A percentile compares a stretch with the other conserved stretches of the same genome.
Conservation (phyloP, 2,329 filamentous ascomycete species). For the Didymellaceae sp. region DNA sequence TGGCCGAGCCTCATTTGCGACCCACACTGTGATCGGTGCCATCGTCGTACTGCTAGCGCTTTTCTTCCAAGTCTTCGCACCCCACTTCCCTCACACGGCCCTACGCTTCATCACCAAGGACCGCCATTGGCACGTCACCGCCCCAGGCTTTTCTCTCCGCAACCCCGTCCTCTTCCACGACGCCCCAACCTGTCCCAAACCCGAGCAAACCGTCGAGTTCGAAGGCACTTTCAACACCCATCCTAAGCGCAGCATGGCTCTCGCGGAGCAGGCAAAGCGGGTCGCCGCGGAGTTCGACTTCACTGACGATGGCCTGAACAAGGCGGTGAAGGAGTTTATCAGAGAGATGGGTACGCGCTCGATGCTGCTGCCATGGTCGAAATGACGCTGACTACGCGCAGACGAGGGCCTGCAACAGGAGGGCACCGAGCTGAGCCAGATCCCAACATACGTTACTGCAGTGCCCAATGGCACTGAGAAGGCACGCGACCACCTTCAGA, state of each 20-base stretch:
- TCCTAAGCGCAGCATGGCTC: conserved; percentile 54
- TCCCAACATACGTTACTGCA: conserved; percentile 94
- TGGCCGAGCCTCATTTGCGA: conserved; percentile 23
- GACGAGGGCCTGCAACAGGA: conserved; percentile 82
- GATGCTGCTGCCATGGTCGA: conserved; percentile 2
- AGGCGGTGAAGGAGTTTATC: conserved; percentile 84
- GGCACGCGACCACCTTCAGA: conserved; percentile 72
- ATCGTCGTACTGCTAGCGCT: conserved; percentile 45
- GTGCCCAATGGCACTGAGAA: conserved; percentile 98
- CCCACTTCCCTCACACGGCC: conserved; percentile 44
- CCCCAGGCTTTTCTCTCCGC: conserved; percentile 32
- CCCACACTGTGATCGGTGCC: conserved; percentile 36
- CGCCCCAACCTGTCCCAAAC: conserved; percentile 39
- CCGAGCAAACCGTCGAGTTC: conserved; percentile 35
- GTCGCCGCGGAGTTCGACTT: conserved; percentile 89
- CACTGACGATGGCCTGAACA: conserved; percentile 76
- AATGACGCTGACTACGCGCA: conserved; percentile 47
- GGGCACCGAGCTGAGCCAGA: conserved; percentile 86
- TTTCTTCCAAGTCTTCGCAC: conserved; percentile 44
- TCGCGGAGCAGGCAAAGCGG: conserved; percentile 75
- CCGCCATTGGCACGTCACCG: conserved; percentile 23
- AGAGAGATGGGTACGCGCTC: conserved; percentile 72
- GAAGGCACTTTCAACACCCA: conserved; percentile 45
- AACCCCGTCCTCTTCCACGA: conserved; percentile 35
- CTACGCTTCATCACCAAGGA: conserved; percentile 34